A percentile compares a stretch with the other conserved stretches of the same genome.
Evolutionary conservation across 495 filamentous ascomycete genomes (phyloP).

Genomic region (Penicillium lividum): DNA sequence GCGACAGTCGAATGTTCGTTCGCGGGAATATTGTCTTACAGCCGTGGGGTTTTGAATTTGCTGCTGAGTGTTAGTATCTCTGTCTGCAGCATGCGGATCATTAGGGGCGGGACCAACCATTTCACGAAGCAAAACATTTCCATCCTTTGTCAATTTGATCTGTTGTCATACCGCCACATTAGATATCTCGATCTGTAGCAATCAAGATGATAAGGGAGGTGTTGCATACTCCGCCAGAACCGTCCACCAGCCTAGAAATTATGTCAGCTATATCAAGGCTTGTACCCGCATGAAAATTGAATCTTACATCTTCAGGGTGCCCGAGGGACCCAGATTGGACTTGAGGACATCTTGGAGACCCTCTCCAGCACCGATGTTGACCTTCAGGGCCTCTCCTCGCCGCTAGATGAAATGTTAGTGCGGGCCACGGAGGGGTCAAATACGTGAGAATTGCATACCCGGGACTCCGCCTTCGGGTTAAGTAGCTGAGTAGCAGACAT

Average conservation of each 20-base stretch:
- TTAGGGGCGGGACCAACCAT: slow-evolving; percentile 65
- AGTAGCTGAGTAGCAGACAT: slow-evolving; percentile 86
- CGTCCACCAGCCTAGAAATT: slow-evolving; percentile 80
- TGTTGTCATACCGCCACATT: slow-evolving; percentile 36
- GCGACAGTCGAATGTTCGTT: slow-evolving; percentile 14
- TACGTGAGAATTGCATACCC: slow-evolving; percentile 56
- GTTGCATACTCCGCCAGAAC: slow-evolving; percentile 78
- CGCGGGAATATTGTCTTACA: slow-evolving; percentile 47
- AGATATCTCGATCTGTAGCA: slow-evolving; percentile 12
- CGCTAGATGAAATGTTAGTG: slow-evolving; percentile 61
- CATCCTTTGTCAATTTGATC: slow-evolving; percentile 99
- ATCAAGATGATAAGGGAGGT: slow-evolving; percentile 17
- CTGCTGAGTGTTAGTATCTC: slow-evolving; percentile 44
- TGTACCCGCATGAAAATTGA: neutral
- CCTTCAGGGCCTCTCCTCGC: slow-evolving; percentile 89
- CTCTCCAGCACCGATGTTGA: slow-evolving; percentile 96
- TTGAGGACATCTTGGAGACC: slow-evolving; percentile 94
- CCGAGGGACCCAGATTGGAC: slow-evolving; percentile 90
- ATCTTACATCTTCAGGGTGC: slow-evolving; percentile 92
- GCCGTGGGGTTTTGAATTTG: slow-evolving; percentile 88
- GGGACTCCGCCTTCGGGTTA: slow-evolving; percentile 96
- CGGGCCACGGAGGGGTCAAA: slow-evolving; percentile 22
- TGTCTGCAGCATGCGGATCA: neutral
- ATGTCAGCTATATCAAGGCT: slow-evolving; percentile 31
- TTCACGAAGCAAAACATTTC: slow-evolving; percentile 90